These are phyloP conservation scores for Cercospora sp. DNA, from an alignment of 2,329 filamentous ascomycete genomes.

Conservation along the genomic window DNA sequence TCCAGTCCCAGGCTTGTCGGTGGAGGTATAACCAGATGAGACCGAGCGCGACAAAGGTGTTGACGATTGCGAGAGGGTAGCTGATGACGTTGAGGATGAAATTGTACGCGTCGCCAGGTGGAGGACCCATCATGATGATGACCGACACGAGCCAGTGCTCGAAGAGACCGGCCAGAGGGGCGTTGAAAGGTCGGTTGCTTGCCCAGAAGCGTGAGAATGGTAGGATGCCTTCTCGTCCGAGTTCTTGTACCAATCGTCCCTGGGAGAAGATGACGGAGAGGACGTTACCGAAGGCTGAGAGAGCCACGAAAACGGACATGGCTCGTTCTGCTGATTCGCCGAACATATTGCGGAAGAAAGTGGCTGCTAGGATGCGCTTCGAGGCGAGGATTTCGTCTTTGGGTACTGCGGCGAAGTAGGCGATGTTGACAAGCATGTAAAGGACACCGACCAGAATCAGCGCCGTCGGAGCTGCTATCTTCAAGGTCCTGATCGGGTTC, in stretches of 20 bases:
- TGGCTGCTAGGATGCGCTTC: slow-evolving; percentile 20
- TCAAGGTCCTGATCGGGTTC: slow-evolving; percentile 43
- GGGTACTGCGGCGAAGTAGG: slow-evolving; percentile 41
- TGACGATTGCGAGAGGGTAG: slow-evolving; percentile 62
- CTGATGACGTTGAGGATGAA: slow-evolving; percentile 59
- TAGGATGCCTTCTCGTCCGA: slow-evolving; percentile 60
- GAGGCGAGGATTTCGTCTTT: slow-evolving; percentile 27
- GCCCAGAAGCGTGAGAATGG: slow-evolving; percentile 55
- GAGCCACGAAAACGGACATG: slow-evolving; percentile 54
- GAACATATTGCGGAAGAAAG: slow-evolving; percentile 44
- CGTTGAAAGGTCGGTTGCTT: slow-evolving; percentile 55
- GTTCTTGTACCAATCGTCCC: slow-evolving; percentile 60
- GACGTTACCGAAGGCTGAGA: slow-evolving; percentile 59
- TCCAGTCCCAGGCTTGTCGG: slow-evolving; percentile 49
- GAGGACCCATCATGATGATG: slow-evolving; percentile 66
- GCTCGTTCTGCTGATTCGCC: slow-evolving; percentile 60
- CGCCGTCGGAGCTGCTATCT: slow-evolving; percentile 40
- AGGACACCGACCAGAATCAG: slow-evolving; percentile 35
- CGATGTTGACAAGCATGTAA: slow-evolving; percentile 35
- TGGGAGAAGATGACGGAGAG: slow-evolving; percentile 60
- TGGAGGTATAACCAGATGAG: slow-evolving; percentile 51
- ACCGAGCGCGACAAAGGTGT: slow-evolving; percentile 53
- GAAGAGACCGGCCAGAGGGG: slow-evolving; percentile 35
- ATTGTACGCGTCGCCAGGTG: slow-evolving; percentile 67
- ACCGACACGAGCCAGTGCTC: slow-evolving; percentile 52